Percentiles rank a stretch among this genome's conserved stretches.
Conservation (phyloP, 2,329 filamentous ascomycete species). For the Grosmannia huntii region DNA sequence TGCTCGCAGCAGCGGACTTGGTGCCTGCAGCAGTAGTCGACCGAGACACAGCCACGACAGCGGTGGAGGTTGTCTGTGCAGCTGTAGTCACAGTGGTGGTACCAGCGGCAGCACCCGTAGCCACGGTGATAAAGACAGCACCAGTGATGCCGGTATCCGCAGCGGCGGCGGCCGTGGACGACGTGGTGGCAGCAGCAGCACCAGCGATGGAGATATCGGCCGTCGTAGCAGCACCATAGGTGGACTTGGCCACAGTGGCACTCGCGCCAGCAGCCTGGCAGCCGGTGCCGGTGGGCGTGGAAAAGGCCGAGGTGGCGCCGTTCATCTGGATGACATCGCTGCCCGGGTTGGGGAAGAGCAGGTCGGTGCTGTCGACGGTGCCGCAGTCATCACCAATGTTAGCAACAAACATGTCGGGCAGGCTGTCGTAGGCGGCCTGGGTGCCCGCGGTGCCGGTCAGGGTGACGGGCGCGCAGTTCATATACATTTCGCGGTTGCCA, state of each 20-base stretch:
- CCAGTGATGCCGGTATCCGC: conserved; percentile 3
- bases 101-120: not conserved
- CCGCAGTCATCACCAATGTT: conserved; percentile 50
- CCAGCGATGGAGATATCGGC: not conserved
- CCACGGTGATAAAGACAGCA: not conserved
- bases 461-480: conserved; percentile 77
- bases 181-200: not conserved
- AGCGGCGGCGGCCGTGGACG: conserved; percentile 12
- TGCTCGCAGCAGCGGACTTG: not conserved
- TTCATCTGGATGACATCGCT: conserved; percentile 37
- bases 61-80: not conserved
- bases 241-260: conserved; percentile 14
- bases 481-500: conserved; percentile 93
- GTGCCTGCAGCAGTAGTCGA: not conserved
- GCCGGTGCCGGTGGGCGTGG: conserved; percentile 14
- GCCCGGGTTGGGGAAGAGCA: conserved; percentile 59
- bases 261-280: conserved; percentile 16
- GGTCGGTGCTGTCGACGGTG: conserved; percentile 40
- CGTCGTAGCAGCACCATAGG: conserved; percentile 7
- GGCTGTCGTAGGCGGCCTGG: conserved; percentile 40
- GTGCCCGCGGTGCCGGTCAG: conserved; percentile 41
- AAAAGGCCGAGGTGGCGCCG: conserved; percentile 22
- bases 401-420: conserved; percentile 65
- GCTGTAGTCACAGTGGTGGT: conserved; percentile 5
- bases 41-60: conserved; percentile 6